phyloP scores from a whole-genome alignment of 495 filamentous ascomycete species.

The Tuber borchii region DNA sequence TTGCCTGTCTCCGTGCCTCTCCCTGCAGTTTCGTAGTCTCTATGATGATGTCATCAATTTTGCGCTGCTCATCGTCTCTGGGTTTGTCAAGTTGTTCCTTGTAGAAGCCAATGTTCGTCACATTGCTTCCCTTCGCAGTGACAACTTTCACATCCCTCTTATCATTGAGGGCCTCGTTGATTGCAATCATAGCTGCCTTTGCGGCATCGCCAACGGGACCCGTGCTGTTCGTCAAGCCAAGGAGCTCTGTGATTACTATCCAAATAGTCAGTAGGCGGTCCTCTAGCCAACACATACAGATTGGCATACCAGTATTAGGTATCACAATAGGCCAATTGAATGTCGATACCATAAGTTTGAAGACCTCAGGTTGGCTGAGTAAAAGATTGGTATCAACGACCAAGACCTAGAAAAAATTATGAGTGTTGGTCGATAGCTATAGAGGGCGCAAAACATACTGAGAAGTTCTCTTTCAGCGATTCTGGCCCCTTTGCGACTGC shows the following conservation, averaged over 20 bases:
- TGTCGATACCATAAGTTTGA: constrained; percentile 32
- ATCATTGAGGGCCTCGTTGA: constrained; percentile 34
- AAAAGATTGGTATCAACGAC: constrained; percentile 41
- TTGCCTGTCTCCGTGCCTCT: constrained; percentile 24
- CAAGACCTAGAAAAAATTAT: constrained; percentile 22
- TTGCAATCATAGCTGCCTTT: constrained; percentile 32
- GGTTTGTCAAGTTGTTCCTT: constrained; percentile 32
- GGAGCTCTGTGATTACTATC: constrained; percentile 39
- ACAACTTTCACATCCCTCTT: constrained; percentile 38
- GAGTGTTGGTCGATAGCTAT: not conserved
- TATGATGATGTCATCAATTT: constrained; percentile 42
- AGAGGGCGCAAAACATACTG: constrained; percentile 13
- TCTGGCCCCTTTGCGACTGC: constrained; percentile 35
- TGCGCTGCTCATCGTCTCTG: constrained; percentile 27
- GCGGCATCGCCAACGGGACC: constrained; percentile 29
- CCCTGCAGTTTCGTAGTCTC: constrained; percentile 31
- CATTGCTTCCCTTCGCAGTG: constrained; percentile 36
- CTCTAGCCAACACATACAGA: not conserved
- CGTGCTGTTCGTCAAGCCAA: constrained; percentile 34
- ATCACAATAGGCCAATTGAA: constrained; percentile 36
- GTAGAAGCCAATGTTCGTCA: constrained; percentile 37
- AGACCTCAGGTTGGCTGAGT: constrained; percentile 34
- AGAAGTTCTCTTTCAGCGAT: constrained; percentile 31
- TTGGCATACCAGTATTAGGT: constrained; percentile 39
- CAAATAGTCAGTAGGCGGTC: constrained; percentile 11